These are phyloP conservation scores for Pyricularia pennisetigena DNA, from an alignment of 2,329 filamentous ascomycete genomes.

Conservation along the genomic window DNA sequence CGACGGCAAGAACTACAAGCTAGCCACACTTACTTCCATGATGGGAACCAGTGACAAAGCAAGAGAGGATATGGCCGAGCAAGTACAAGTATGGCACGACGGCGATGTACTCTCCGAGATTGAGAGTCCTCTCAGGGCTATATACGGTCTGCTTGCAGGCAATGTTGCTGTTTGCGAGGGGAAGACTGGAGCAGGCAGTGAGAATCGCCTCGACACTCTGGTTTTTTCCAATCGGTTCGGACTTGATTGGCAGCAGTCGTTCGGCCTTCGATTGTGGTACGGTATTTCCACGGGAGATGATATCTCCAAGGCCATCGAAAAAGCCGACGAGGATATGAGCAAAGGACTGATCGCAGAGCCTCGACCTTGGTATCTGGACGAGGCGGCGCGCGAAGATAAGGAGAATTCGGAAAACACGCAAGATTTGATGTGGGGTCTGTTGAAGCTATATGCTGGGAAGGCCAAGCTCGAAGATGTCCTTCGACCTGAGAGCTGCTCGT, in stretches of 20 bases:
- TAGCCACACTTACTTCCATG: constrained; percentile 39
- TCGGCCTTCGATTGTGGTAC: constrained; percentile 88
- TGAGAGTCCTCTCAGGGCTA: constrained; percentile 67
- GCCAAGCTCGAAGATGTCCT: constrained; percentile 59
- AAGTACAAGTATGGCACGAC: constrained; percentile 76
- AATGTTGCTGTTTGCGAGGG: constrained; percentile 80
- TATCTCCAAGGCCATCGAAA: constrained; percentile 61
- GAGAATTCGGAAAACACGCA: constrained; percentile 47
- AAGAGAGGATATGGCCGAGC: constrained; percentile 65
- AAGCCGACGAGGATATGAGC: constrained; percentile 64
- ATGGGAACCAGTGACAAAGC: constrained; percentile 64
- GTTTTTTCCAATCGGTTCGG: constrained; percentile 74
- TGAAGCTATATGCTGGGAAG: constrained; percentile 67
- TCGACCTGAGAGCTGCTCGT: constrained; percentile 65
- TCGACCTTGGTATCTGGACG: constrained; percentile 58
- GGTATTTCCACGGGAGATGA: constrained; percentile 58
- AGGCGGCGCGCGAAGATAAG: constrained; percentile 46
- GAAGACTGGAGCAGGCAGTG: constrained; percentile 58
- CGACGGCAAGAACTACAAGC: constrained; percentile 58
- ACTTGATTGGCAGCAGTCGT: constrained; percentile 87
- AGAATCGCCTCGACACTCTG: constrained; percentile 75
- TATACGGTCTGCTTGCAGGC: constrained; percentile 84
- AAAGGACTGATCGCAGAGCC: constrained; percentile 65
- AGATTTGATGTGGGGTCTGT: constrained; percentile 77
- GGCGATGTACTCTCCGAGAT: constrained; percentile 83